Evolutionary conservation across 345 rosid species (phyloP).

Genomic region (Corchorus olitorius): DNA sequence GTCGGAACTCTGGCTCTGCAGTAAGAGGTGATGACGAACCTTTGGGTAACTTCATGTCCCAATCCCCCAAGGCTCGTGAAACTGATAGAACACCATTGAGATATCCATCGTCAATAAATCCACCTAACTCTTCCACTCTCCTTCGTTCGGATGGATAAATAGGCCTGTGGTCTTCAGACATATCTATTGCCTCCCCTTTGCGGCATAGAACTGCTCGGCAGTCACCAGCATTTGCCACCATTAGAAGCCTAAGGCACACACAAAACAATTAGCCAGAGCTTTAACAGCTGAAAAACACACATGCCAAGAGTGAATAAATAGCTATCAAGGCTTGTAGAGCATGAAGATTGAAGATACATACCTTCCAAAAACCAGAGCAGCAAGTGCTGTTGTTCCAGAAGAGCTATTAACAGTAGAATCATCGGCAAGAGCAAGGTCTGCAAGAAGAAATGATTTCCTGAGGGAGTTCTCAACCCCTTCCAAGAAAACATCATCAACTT

Average conservation of each 20-base stretch:
- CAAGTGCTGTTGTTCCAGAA: constrained; percentile 87
- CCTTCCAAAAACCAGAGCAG: constrained; percentile 78
- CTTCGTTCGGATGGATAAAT: constrained; percentile 58
- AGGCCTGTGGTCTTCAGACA: constrained; percentile 88
- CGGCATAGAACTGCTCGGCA: constrained; percentile 84
- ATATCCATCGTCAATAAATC: constrained; percentile 67
- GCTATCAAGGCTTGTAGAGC: constrained; percentile 4
- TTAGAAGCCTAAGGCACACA: constrained; percentile 46
- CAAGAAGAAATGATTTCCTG: constrained; percentile 61
- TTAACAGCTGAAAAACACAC: background rate
- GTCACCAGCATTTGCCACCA: constrained; percentile 89
- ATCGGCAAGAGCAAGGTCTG: constrained; percentile 71
- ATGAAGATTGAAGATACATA: constrained; percentile 18
- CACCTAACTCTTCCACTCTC: constrained; percentile 68
- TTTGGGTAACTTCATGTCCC: constrained; percentile 77
- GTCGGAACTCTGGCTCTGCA: constrained; percentile 74
- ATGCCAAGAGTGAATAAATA: background rate
- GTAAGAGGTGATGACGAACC: constrained; percentile 76
- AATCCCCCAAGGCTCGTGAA: constrained; percentile 85
- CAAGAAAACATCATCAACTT: constrained; percentile 47
- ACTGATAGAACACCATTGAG: constrained; percentile 77
- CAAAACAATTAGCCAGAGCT: background rate
- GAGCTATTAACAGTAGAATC: constrained; percentile 61
- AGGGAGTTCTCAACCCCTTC: constrained; percentile 58
- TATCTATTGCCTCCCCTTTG: constrained; percentile 69